Evolutionary conservation across 164 flowering plant species (phyloP).

Genomic region (Cinnamomum micranthum): DNA sequence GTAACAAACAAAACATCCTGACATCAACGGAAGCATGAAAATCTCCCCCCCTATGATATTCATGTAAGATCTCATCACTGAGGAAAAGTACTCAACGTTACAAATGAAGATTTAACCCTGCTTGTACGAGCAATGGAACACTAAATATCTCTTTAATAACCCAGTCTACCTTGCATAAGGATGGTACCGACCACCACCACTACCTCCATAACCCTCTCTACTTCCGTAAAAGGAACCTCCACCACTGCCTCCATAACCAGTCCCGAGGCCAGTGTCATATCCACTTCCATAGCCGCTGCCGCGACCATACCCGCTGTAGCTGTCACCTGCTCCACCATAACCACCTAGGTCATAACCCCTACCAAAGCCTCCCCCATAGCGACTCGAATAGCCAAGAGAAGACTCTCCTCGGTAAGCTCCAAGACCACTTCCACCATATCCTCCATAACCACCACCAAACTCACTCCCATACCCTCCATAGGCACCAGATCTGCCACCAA

Average conservation of each 20-base stretch:
- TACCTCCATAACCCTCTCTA: slow-evolving; percentile 53
- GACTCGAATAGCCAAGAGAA: slow-evolving; percentile 54
- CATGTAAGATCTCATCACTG: neutral
- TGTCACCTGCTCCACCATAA: slow-evolving; percentile 55
- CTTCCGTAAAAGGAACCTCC: slow-evolving; percentile 45
- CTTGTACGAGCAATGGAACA: neutral
- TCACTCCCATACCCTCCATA: slow-evolving; percentile 53
- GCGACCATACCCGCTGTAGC: slow-evolving; percentile 50
- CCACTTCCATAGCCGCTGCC: slow-evolving; percentile 38
- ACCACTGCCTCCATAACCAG: slow-evolving; percentile 47
- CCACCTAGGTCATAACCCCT: slow-evolving; percentile 60
- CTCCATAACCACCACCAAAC: slow-evolving; percentile 58
- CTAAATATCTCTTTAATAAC: neutral
- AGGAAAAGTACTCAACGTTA: slow-evolving; percentile 12
- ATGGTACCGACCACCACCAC: slow-evolving; percentile 49
- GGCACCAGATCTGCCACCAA: slow-evolving; percentile 52
- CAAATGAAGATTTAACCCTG: slow-evolving; percentile 6
- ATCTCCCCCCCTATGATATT: slow-evolving; percentile 1
- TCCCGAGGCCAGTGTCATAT: slow-evolving; percentile 34
- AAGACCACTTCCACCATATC: slow-evolving; percentile 47
- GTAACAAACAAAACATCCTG: neutral
- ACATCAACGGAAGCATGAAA: slow-evolving; percentile 4
- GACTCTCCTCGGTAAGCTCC: slow-evolving; percentile 65
- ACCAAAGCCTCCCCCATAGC: slow-evolving; percentile 55
- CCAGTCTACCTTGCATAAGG: slow-evolving; percentile 57